These are phyloP conservation scores for Arachnomyces sp. DNA, from an alignment of 2,329 filamentous ascomycete genomes.

Conservation along the genomic window DNA sequence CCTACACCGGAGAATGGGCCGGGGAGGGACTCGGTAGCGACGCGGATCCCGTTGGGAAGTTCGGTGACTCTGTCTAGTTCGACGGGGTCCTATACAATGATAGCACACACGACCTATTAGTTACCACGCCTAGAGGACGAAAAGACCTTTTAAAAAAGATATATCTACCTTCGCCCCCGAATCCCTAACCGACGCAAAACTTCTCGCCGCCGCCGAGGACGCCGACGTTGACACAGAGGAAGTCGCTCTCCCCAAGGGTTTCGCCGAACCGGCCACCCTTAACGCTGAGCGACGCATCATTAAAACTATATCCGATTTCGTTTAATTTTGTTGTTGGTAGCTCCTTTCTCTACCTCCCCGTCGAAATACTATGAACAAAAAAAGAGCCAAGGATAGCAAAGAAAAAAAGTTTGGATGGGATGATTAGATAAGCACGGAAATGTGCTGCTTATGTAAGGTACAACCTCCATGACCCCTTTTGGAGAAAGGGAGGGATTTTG, in stretches of 20 bases:
- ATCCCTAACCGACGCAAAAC: conserved; percentile 28
- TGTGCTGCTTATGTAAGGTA: no score
- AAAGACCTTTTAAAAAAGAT: background rate
- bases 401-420: no score
- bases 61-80: conserved; percentile 83
- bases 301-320: conserved; percentile 7
- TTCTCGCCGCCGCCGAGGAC: conserved; percentile 17
- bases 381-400: no score
- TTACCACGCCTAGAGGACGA: conserved; percentile 3
- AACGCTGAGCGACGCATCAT: conserved; percentile 34
- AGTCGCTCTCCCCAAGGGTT: conserved; percentile 28
- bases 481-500: no score
- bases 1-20: conserved; percentile 93
- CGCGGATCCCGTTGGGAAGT: conserved; percentile 82
- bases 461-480: no score
- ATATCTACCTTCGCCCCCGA: conserved; percentile 26
- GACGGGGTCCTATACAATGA: conserved; percentile 57
- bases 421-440: no score
- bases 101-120: background rate
- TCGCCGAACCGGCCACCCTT: conserved; percentile 31
- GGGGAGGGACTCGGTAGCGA: conserved; percentile 88
- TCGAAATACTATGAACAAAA: background rate
- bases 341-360: background rate
- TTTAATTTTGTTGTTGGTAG: conserved; percentile 3
- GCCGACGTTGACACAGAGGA: conserved; percentile 9